Evolutionary conservation across 495 filamentous ascomycete species (phyloP).

Genomic region (Letharia lupina): DNA sequence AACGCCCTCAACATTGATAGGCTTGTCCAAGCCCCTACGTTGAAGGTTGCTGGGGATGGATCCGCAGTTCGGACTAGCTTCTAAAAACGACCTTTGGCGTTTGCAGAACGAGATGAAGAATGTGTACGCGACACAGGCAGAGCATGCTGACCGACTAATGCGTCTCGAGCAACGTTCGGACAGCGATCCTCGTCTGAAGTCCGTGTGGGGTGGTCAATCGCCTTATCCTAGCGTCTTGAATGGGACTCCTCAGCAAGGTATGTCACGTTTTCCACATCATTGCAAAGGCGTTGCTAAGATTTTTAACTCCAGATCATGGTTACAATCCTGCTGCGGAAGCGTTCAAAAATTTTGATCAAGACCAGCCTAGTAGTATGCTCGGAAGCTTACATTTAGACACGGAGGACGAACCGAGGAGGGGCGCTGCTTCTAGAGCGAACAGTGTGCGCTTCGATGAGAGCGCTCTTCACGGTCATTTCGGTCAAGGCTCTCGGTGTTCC

Average conservation of each 20-base stretch:
- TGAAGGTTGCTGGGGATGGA: slow-evolving; percentile 44
- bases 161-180: slow-evolving; percentile 76
- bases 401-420: slow-evolving; percentile 86
- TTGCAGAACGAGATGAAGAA: slow-evolving; percentile 82
- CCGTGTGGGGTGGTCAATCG: slow-evolving; percentile 71
- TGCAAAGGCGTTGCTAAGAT: slow-evolving; percentile 17
- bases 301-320: slow-evolving; percentile 49
- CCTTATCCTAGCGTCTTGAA: slow-evolving; percentile 68
- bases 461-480: slow-evolving; percentile 83
- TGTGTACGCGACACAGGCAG: slow-evolving; percentile 65
- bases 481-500: slow-evolving; percentile 68
- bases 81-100: slow-evolving; percentile 74
- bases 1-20: slow-evolving; percentile 9
- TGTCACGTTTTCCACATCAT: slow-evolving; percentile 9
- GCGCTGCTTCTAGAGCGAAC: slow-evolving; percentile 78
- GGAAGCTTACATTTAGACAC: slow-evolving; percentile 71
- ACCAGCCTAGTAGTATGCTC: slow-evolving; percentile 60
- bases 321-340: slow-evolving; percentile 67
- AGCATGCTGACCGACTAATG: slow-evolving; percentile 72
- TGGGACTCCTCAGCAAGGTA: slow-evolving; percentile 70
- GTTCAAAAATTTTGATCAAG: slow-evolving; percentile 79
- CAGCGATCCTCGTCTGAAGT: slow-evolving; percentile 72
- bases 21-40: slow-evolving; percentile 9
- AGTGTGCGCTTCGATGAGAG: slow-evolving; percentile 99
- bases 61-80: slow-evolving; percentile 54